Percentiles rank a stretch among this genome's conserved stretches.
Conservation (phyloP, 139 green algal species). For the Axilococcus clingmanii region DNA sequence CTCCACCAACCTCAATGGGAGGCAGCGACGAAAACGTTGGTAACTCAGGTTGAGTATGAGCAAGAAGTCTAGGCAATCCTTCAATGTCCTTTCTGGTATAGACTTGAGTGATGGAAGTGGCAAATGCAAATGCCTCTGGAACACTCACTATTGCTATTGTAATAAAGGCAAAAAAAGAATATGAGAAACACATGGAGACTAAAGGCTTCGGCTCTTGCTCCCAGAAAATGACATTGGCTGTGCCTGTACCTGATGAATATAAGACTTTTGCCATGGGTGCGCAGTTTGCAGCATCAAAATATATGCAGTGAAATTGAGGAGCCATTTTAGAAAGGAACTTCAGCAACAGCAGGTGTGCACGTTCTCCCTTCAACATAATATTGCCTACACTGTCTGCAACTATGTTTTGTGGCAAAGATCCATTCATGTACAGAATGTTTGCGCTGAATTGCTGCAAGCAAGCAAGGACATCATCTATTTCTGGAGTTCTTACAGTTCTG, state of each 20-base stretch:
- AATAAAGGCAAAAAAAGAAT: conserved; percentile 53
- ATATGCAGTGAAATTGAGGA: conserved; percentile 2
- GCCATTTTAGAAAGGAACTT: no score
- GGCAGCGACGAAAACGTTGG: conserved; percentile 46
- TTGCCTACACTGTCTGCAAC: no score
- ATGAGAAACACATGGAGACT: conserved; percentile 47
- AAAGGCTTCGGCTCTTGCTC: conserved; percentile 27
- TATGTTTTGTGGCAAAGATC: no score
- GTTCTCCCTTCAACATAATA: no score
- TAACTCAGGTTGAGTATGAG: conserved; percentile 25
- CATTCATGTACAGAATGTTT: no score
- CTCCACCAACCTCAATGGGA: neutral
- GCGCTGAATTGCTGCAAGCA: no score
- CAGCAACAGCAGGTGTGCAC: no score
- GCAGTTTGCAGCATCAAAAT: conserved; percentile 1
- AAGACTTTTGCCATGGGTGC: conserved; percentile 3
- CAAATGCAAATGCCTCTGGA: conserved; percentile 59
- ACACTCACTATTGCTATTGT: conserved; percentile 21
- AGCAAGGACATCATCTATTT: no score
- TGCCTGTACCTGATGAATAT: neutral
- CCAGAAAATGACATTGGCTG: conserved; percentile 44
- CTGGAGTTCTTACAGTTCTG: no score
- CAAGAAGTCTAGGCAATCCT: conserved; percentile 37
- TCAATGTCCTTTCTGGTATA: conserved; percentile 15
- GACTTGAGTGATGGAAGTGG: conserved; percentile 17